These are phyloP conservation scores for Lasiosphaeriaceae sp. DNA, from an alignment of 495 filamentous ascomycete genomes.

Conservation along the genomic window DNA sequence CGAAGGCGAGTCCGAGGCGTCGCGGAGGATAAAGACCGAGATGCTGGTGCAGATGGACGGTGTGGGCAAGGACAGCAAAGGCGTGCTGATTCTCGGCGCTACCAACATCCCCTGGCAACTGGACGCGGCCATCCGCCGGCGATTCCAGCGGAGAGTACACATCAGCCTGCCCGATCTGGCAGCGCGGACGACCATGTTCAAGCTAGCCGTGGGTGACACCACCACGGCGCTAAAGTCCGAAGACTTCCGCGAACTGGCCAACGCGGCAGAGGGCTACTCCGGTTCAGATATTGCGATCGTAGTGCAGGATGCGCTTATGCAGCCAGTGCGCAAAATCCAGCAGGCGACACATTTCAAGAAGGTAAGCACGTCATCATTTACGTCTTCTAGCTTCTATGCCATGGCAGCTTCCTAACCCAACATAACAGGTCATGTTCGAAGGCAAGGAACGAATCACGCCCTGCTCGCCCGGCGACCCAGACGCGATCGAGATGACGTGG, in stretches of 20 bases:
- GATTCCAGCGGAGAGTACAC: constrained; percentile 94
- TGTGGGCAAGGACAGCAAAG: constrained; percentile 89
- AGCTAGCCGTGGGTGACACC: constrained; percentile 84
- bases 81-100: constrained; percentile 91
- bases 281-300: constrained; percentile 95
- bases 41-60: constrained; percentile 99
- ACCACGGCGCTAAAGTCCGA: constrained; percentile 75
- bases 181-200: constrained; percentile 95
- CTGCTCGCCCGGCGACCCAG: constrained; percentile 85
- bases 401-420: constrained; percentile 3
- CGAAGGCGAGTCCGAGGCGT: constrained; percentile 97
- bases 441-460: constrained; percentile 79
- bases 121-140: constrained; percentile 93
- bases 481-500: constrained; percentile 92
- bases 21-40: constrained; percentile 95
- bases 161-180: constrained; percentile 86
- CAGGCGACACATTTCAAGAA: constrained; percentile 98
- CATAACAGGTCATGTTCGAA: constrained; percentile 61
- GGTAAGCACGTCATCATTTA: constrained; percentile 48
- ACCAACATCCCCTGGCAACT: constrained; percentile 99
- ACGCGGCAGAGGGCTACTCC: constrained; percentile 87
- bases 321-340: constrained; percentile 95
- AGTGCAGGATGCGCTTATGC: constrained; percentile 97
- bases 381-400: too few relatives aligned
- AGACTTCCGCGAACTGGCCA: constrained; percentile 75